Base-by-base conservation (phyloP, 2,329 filamentous ascomycete genomes). In the Microdochium nivale region DNA sequence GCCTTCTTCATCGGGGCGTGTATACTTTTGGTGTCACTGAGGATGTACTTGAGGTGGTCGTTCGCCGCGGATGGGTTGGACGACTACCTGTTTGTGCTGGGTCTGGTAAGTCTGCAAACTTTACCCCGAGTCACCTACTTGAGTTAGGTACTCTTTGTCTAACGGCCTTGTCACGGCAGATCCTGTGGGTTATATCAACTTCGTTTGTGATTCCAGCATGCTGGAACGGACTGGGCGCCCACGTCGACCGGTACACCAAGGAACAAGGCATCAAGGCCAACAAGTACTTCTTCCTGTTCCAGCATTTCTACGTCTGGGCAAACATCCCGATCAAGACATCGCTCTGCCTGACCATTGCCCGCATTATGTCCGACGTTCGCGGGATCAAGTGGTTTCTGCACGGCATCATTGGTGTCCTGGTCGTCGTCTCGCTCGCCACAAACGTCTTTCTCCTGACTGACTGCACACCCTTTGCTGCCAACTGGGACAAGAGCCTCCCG, bases 281-380 rank as follows among this genome's bases (percentile, higher is more conserved):
- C 25, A 53, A 49, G 25, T 51, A 49, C 19, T 53, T 51, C 49
- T 53, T 48, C 46, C 32, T 53, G n/a, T 53, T 53, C 46, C 52
- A 53, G 48, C 44, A 51, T 25, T 51, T 53, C 25, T 53, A 53
- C 32, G 46, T 51, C 16, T 53, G 52, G 52, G 40, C 49, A 21
- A 53, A 49, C 27, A 51, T 53, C 19, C 52, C 49, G 3, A 53
- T 53, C 52, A 53, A 51, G 49, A 40, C 30, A 2, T 50, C 51
- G 32, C 27, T 53, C 10, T 53, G 51, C 48, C 48, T 53, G 21
- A 49, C 44, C 9, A 35, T 53, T 5, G 30, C 47, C 19, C 50
- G 50, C 23, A 25, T 51, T 9, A 13, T 25, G 13, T 27, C 19
- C 21, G 19, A 33, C 10, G 5, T 44, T 24, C 43, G 46, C 24